These are phyloP conservation scores for Lactarius tabidus DNA, from an alignment of 768 basidiomycete species.

Conservation along the genomic window DNA sequence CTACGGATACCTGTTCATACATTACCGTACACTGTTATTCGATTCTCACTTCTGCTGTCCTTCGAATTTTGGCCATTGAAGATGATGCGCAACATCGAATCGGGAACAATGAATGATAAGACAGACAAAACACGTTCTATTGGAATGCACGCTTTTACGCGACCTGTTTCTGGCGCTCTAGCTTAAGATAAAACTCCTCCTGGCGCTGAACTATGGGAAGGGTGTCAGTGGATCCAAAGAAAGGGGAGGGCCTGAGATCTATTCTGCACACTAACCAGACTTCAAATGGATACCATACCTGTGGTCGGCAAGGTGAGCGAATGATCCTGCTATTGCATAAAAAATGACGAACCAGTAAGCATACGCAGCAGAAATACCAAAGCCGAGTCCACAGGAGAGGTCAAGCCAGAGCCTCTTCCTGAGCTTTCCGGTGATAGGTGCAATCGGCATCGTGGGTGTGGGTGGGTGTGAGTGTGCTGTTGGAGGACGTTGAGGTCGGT, in stretches of 20 bases:
- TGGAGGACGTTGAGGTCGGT: conserved; percentile 2
- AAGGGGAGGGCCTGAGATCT: neutral
- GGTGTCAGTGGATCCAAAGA: conserved; percentile 4
- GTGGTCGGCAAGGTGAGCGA: conserved; percentile 29
- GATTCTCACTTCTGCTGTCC: neutral
- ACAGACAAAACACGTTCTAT: conserved; percentile 18
- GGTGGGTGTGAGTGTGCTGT: conserved; percentile 19
- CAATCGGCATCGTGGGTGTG: conserved; percentile 63
- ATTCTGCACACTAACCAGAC: conserved; percentile 46
- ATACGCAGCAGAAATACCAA: conserved; percentile 72
- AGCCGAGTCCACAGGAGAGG: conserved; percentile 65
- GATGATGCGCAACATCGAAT: neutral
- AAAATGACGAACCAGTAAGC: conserved; percentile 69
- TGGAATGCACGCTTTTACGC: conserved; percentile 22
- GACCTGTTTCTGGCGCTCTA: conserved; percentile 56
- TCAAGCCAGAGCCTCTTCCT: conserved; percentile 92
- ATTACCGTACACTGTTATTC: neutral
- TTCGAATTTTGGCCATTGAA: neutral
- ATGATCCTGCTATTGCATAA: conserved; percentile 22
- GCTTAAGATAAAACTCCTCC: conserved; percentile 82
- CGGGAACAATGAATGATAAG: neutral
- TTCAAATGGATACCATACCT: conserved; percentile 87
- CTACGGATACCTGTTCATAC: conserved; percentile 15
- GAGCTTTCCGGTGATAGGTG: conserved; percentile 90
- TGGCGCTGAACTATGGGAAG: conserved; percentile 61